phyloP scores from a whole-genome alignment of 352 stramenopile species.

The Elongisporangium senticosum region DNA sequence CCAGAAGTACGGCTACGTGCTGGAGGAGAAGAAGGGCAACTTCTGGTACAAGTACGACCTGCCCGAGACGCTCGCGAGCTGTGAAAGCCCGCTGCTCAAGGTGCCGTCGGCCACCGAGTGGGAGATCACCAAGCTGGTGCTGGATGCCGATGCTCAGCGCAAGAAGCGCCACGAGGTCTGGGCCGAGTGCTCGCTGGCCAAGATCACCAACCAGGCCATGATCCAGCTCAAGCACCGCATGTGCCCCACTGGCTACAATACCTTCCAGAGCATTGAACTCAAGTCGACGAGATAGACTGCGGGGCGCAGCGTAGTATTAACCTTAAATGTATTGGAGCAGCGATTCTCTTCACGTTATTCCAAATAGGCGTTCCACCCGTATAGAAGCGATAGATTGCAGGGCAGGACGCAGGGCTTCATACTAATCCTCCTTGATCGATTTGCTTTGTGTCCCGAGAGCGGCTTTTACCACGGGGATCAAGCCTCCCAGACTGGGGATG shows the following conservation, averaged over 20 bases:
- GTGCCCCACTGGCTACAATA: constrained; percentile 42
- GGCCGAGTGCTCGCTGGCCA: constrained; percentile 34
- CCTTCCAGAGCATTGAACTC: constrained; percentile 30
- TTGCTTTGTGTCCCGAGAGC: too few relatives aligned
- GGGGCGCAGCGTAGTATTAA: background rate
- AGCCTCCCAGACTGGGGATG: too few relatives aligned
- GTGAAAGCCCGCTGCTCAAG: constrained; percentile 33
- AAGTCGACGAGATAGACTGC: constrained; percentile 3
- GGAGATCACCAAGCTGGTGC: constrained; percentile 12
- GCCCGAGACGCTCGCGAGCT: constrained; percentile 36
- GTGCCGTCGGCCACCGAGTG: constrained; percentile 37
- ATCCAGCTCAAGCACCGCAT: constrained; percentile 37
- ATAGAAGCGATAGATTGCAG: too few relatives aligned
- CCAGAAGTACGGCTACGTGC: constrained; percentile 42
- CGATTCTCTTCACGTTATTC: background rate
- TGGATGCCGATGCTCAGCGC: background rate
- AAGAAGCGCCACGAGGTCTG: constrained; percentile 36
- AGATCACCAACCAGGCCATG: constrained; percentile 41
- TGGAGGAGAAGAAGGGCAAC: constrained; percentile 30
- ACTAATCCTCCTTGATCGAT: too few relatives aligned
- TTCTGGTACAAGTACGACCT: constrained; percentile 58
- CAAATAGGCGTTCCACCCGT: too few relatives aligned
- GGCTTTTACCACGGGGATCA: too few relatives aligned
- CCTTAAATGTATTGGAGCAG: background rate
- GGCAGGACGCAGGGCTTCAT: too few relatives aligned